Evolutionary conservation across 306 rosid genomes (phyloP).

Genomic region (Hippophae tibetana): DNA sequence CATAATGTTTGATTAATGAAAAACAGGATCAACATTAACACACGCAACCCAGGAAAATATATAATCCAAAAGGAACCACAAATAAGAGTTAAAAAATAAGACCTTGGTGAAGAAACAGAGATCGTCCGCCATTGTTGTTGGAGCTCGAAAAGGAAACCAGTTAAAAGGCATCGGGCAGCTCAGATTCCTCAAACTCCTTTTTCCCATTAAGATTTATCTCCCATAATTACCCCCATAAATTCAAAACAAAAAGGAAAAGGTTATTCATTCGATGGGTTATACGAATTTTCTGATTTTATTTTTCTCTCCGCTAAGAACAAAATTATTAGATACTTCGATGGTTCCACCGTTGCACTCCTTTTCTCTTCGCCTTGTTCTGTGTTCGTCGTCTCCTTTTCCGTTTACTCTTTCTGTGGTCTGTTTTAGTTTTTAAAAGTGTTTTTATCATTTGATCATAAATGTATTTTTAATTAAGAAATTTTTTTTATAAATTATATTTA

Average conservation of each 20-base stretch:
- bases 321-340: conserved; percentile 24
- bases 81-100: not conserved
- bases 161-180: conserved; percentile 56
- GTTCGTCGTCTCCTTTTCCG: not conserved
- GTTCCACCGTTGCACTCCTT: conserved; percentile 26
- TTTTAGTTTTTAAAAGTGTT: not conserved
- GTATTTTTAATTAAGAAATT: too few relatives aligned
- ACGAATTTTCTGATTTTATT: conserved; percentile 17
- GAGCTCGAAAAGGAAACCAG: conserved; percentile 46
- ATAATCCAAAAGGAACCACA: not conserved
- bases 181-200: conserved; percentile 18
- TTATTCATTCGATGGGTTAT: conserved; percentile 21
- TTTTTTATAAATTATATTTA: too few relatives aligned
- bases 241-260: conserved; percentile 12
- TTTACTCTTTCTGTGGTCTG: not conserved
- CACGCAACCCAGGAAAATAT: conserved; percentile 35
- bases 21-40: conserved; percentile 40
- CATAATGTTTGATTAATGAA: conserved; percentile 13
- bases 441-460: not conserved
- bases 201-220: conserved; percentile 24
- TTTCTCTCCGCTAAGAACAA: conserved; percentile 14
- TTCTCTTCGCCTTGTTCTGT: conserved; percentile 7
- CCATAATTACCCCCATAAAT: conserved; percentile 16
- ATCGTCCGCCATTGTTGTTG: conserved; percentile 74
- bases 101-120: conserved; percentile 73